Evolutionary conservation across 2,329 filamentous ascomycete species (phyloP).

Genomic region (Aspergillus carbonarius): DNA sequence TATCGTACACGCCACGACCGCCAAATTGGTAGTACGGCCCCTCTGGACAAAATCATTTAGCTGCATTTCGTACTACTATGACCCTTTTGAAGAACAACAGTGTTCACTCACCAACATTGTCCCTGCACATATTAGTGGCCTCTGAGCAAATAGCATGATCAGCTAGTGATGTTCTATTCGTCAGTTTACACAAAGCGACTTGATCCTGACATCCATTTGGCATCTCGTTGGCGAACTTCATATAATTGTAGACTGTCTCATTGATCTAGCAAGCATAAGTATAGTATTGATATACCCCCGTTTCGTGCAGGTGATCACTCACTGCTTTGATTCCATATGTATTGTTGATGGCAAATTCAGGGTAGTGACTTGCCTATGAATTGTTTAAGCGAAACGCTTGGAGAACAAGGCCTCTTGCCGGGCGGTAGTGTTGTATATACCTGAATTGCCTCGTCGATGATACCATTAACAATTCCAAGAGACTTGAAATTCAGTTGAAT

Average conservation of each 20-base stretch:
- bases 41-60: slow-evolving; percentile 33
- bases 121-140: slow-evolving; percentile 56
- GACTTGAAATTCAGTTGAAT: slow-evolving; percentile 55
- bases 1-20: slow-evolving; percentile 60
- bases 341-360: slow-evolving; percentile 55
- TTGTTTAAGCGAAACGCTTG: neutral
- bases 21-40: slow-evolving; percentile 55
- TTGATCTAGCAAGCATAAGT: slow-evolving; percentile 43
- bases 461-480: slow-evolving; percentile 57
- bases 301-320: slow-evolving; percentile 5
- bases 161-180: slow-evolving; percentile 58
- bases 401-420: neutral
- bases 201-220: slow-evolving; percentile 62
- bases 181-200: slow-evolving; percentile 64
- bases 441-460: slow-evolving; percentile 56
- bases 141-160: slow-evolving; percentile 52
- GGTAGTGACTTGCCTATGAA: slow-evolving; percentile 43
- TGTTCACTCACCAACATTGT: slow-evolving; percentile 49
- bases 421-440: neutral
- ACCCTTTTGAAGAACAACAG: neutral
- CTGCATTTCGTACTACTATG: neutral
- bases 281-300: neutral
- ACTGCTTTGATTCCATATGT: slow-evolving; percentile 54
- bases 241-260: slow-evolving; percentile 59
- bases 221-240: slow-evolving; percentile 60